Conservation (phyloP, 2,329 filamentous ascomycete species). For the Pezicula carpinea region DNA sequence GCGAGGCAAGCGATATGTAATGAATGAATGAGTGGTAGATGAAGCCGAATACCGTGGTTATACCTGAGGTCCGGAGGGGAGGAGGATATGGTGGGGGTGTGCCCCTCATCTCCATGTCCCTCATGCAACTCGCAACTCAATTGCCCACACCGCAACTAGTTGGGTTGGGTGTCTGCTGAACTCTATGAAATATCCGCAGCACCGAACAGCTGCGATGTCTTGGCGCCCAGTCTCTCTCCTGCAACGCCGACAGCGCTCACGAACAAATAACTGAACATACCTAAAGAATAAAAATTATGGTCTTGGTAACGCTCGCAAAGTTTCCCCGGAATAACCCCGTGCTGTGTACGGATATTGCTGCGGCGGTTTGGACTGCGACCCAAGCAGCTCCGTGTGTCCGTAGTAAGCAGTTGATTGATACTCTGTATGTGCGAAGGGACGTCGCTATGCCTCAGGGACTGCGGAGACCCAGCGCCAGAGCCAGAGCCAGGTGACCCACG, state of each 20-base stretch:
- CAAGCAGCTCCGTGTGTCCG: neutral
- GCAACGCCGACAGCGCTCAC: neutral
- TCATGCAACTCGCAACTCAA: conserved; percentile 17
- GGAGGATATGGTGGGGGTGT: conserved; percentile 13
- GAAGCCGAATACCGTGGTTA: conserved; percentile 16
- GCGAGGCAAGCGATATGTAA: neutral
- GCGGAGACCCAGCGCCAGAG: neutral
- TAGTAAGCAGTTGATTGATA: neutral
- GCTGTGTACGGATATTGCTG: neutral
- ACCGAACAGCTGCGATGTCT: conserved; percentile 12
- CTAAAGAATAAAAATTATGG: neutral
- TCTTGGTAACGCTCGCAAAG: too few species aligned
- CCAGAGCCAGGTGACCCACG: neutral
- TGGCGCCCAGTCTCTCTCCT: too few species aligned
- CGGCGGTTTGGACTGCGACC: neutral
- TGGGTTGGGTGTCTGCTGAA: conserved; percentile 14
- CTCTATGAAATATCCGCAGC: conserved; percentile 14
- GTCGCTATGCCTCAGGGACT: neutral
- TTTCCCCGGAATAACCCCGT: neutral
- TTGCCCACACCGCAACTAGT: conserved; percentile 14
- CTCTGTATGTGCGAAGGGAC: too few species aligned
- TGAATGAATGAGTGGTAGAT: neutral
- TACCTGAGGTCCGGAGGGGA: conserved; percentile 13
- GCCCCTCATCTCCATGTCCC: conserved; percentile 24
- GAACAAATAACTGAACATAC: neutral